A percentile compares a stretch with the other conserved stretches of the same genome.
Evolutionary conservation across 2,329 filamentous ascomycete species (phyloP).

Genomic region (Colletotrichum cuscutae): DNA sequence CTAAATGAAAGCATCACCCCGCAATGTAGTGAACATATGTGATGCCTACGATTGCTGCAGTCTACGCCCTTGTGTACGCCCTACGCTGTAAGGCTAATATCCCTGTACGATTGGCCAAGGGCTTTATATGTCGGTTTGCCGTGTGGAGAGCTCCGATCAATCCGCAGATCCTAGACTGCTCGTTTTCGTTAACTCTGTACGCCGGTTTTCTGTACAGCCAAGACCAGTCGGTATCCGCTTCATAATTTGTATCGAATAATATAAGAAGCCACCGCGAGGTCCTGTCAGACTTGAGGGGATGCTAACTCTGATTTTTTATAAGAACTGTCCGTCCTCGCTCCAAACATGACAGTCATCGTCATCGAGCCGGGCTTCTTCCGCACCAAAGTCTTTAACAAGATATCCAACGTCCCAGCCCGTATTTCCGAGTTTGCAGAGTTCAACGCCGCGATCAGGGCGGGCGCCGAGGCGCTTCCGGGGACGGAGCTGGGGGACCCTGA

Average conservation of each 20-base stretch:
- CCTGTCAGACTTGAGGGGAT: too few relatives aligned
- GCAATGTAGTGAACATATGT: not conserved
- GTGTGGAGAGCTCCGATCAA: not conserved
- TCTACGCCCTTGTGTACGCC: not conserved
- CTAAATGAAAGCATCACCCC: not conserved
- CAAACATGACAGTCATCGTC: constrained; percentile 47
- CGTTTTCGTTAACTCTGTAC: not conserved
- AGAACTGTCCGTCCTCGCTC: constrained; percentile 38
- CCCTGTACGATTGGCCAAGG: not conserved
- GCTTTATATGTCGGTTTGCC: not conserved
- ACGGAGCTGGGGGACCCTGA: constrained; percentile 58
- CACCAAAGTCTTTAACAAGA: constrained; percentile 40
- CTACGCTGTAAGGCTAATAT: not conserved
- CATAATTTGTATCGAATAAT: not conserved
- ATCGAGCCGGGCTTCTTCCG: constrained; percentile 59
- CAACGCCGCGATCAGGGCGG: not conserved
- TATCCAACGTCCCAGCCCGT: not conserved
- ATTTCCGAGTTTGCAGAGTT: not conserved
- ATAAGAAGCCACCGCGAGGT: too few relatives aligned
- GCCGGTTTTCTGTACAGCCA: not conserved
- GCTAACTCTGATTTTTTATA: too few relatives aligned
- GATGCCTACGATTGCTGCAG: not conserved
- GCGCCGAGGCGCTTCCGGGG: not conserved
- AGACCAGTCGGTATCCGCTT: not conserved
- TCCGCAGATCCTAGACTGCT: not conserved